Conservation (phyloP, 805 yeast genomes). For the Pichia occidentalis region DNA sequence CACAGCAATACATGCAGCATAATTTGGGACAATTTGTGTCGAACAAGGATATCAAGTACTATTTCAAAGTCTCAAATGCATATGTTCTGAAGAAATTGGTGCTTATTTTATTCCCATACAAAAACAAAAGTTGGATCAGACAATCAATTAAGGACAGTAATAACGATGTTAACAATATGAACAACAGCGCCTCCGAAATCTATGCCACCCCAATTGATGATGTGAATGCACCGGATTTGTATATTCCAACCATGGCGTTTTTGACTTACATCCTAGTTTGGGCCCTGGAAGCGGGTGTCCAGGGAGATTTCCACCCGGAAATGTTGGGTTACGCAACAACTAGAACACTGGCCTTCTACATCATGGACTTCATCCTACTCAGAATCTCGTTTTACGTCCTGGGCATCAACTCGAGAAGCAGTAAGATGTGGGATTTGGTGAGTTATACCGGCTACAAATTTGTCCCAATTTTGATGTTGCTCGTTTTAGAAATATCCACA, state of each 20-base stretch:
- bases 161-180: slow-evolving; percentile 24
- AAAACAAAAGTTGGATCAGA: slow-evolving; percentile 79
- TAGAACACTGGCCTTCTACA: slow-evolving; percentile 74
- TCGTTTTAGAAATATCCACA: slow-evolving; percentile 40
- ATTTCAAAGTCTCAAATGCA: slow-evolving; percentile 85
- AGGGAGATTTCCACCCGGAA: slow-evolving; percentile 90
- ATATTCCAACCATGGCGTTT: slow-evolving; percentile 91
- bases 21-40: slow-evolving; percentile 52
- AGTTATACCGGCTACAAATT: slow-evolving; percentile 94
- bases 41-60: slow-evolving; percentile 62
- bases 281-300: slow-evolving; percentile 78
- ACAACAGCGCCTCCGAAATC: slow-evolving; percentile 22
- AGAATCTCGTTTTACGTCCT: slow-evolving; percentile 79
- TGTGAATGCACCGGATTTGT: slow-evolving; percentile 91
- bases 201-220: slow-evolving; percentile 81
- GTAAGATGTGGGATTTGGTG: slow-evolving; percentile 64
- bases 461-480: slow-evolving; percentile 62
- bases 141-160: slow-evolving; percentile 32
- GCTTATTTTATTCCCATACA: slow-evolving; percentile 79
- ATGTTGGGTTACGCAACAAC: slow-evolving; percentile 82
- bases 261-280: slow-evolving; percentile 79
- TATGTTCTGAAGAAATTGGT: slow-evolving; percentile 73
- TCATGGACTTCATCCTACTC: slow-evolving; percentile 68
- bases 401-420: slow-evolving; percentile 51
- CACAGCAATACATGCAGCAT: slow-evolving; percentile 72